Evolutionary conservation across 306 rosid species (phyloP), one percentile per base, ranked within the genome.

Genomic region (Begonia loranthoides): DNA sequence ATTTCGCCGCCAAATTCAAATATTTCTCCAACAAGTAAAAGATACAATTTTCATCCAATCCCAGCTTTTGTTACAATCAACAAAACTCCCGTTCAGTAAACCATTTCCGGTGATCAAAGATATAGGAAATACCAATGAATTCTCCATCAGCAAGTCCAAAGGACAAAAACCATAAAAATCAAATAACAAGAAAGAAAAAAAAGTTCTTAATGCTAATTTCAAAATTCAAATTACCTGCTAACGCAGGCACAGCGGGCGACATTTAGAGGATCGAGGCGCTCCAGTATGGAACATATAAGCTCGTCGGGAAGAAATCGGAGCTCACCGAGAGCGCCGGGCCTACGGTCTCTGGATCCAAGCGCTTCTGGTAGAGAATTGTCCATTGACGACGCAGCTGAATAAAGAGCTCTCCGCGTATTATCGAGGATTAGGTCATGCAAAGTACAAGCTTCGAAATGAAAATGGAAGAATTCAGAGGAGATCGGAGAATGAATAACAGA

Each of bases 301-400:
- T 90, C 95, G 44, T 90, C 99, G 17, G 94, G 87, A 45, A 90
- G 94, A 41, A 76, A 55, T 43, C 69, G 74, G 60, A 90, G 75
- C 54, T 74, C 66, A n/a, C 99, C 99, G 22, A 90, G 95, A 55
- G 84, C 92, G 48, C 69, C 82, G 11, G 39, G 54, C 13, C 95
- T 72, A 70, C 95, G 99, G 73, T 90, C 94, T 56, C 62, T 58
- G 15, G 54, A 63, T 17, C 47, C 68, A 9, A 17, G 52, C 10
- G 40, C n/a, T n/a, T 34, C 36, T 5, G 36, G 36, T 28, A 28
- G 36, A 28, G 9, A 28, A 28, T 28, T 28, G 36, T 5, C 36
- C 36, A 28, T 28, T 28, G 9, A 28, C 36, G 36, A 28, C 9
- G 36, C 36, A 28, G 36, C 8, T 28, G 36, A 2, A 28, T 28